Conservation (phyloP, 2,329 filamentous ascomycete species). For the Bipolaris zeicola region DNA sequence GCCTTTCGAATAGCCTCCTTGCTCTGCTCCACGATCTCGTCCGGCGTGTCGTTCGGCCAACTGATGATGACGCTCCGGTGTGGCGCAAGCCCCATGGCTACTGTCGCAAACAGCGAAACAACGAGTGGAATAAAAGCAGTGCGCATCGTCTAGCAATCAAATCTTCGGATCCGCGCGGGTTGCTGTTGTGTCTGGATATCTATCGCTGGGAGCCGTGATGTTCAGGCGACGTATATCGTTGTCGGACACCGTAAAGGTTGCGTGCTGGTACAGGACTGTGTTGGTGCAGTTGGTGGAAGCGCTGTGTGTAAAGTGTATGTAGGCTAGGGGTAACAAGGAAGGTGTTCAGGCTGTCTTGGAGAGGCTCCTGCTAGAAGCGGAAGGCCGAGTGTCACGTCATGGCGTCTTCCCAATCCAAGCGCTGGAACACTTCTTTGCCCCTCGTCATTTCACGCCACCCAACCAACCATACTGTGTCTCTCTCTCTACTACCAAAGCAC, state of each 20-base stretch:
- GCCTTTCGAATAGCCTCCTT: conserved; percentile 72
- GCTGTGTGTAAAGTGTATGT: not conserved
- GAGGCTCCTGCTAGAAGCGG: conserved; percentile 11
- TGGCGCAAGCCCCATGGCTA: conserved; percentile 64
- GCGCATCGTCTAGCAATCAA: conserved; percentile 61
- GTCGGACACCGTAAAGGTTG: not conserved
- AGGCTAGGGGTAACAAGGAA: conserved; percentile 9
- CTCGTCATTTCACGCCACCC: conserved; percentile 2
- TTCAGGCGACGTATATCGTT: not conserved
- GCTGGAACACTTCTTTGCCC: not conserved
- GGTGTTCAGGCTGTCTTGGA: conserved; percentile 10
- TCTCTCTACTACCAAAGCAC: too few species aligned
- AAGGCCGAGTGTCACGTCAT: conserved; percentile 16
- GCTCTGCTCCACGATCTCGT: conserved; percentile 70
- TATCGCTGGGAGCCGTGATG: not conserved
- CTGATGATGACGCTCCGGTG: conserved; percentile 79
- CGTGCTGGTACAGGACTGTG: not conserved
- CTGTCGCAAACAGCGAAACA: conserved; percentile 62
- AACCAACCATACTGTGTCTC: not conserved
- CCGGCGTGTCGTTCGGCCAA: conserved; percentile 72
- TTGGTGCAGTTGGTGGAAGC: not conserved
- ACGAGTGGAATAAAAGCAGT: conserved; percentile 63
- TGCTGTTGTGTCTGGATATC: not conserved
- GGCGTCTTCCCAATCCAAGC: conserved; percentile 1
- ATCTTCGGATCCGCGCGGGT: not conserved